These are phyloP conservation scores for Neonectria faginata DNA, from an alignment of 2,329 filamentous ascomycete species.

Conservation along the genomic window DNA sequence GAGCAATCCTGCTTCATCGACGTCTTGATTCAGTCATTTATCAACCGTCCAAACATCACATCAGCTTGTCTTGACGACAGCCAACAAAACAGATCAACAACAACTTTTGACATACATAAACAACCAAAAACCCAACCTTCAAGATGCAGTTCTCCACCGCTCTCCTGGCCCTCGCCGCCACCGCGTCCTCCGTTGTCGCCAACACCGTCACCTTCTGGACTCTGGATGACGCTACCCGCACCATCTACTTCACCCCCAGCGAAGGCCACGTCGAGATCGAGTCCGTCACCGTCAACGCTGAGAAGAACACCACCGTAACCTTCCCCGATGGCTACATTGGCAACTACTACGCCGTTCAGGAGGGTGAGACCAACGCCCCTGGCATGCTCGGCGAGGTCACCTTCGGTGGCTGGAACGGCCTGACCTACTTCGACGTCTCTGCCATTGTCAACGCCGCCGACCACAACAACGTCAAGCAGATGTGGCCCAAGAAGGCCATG, in stretches of 20 bases:
- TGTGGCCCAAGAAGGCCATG: conserved; percentile 58
- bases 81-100: conserved; percentile 30
- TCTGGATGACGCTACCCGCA: conserved; percentile 64
- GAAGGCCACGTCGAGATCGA: conserved; percentile 51
- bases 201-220: conserved; percentile 69
- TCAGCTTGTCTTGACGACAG: conserved; percentile 46
- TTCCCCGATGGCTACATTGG: conserved; percentile 61
- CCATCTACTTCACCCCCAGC: conserved; percentile 63
- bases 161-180: conserved; percentile 57
- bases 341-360: conserved; percentile 63
- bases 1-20: conserved; percentile 28
- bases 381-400: conserved; percentile 67
- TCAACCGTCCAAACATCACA: conserved; percentile 34
- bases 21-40: conserved; percentile 43
- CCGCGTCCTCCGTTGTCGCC: conserved; percentile 57
- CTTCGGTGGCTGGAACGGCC: conserved; percentile 60
- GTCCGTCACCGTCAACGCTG: conserved; percentile 55
- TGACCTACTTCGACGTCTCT: conserved; percentile 69
- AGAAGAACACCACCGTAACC: conserved; percentile 54
- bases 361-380: conserved; percentile 55
- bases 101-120: conserved; percentile 1
- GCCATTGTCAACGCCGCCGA: conserved; percentile 67
- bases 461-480: conserved; percentile 64
- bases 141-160: conserved; percentile 67
- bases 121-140: conserved; percentile 43